These are phyloP conservation scores for Tetrahymena malaccensis DNA, from an alignment of 73 alveolate species.

Conservation along the genomic window DNA sequence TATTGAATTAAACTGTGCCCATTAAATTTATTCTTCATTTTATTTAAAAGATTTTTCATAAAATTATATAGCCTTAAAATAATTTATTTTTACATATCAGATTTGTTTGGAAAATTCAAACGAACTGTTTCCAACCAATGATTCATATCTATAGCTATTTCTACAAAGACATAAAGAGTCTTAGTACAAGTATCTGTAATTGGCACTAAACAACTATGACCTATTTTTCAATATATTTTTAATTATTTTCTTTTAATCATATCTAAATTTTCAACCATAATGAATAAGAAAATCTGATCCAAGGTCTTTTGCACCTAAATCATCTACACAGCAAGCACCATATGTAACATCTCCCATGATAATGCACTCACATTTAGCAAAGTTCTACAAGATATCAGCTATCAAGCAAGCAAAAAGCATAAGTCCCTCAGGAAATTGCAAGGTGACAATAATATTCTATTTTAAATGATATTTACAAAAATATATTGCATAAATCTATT, in stretches of 20 bases:
- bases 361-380: conserved; percentile 61
- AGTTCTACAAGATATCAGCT: conserved; percentile 68
- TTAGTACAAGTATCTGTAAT: conserved; percentile 63
- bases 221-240: neutral
- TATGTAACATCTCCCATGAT: conserved; percentile 98
- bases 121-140: conserved; percentile 73
- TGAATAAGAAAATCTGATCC: conserved; percentile 95
- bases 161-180: conserved; percentile 91
- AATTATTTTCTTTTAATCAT: neutral
- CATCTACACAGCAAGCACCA: conserved; percentile 99
- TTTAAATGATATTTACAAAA: neutral
- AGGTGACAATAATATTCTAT: conserved; percentile 45
- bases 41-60: neutral
- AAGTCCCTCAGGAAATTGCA: conserved; percentile 98
- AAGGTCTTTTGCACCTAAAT: conserved; percentile 87
- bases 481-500: neutral
- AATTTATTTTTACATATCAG: conserved; percentile 3
- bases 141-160: conserved; percentile 78
- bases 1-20: conserved; percentile 70
- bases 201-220: conserved; percentile 90
- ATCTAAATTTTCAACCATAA: conserved; percentile 60
- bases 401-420: conserved; percentile 78
- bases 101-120: conserved; percentile 67
- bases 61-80: neutral
- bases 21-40: conserved; percentile 41